These are phyloP conservation scores for Dryadomyces quercivorus DNA, from an alignment of 2,329 filamentous ascomycete species.

Conservation along the genomic window DNA sequence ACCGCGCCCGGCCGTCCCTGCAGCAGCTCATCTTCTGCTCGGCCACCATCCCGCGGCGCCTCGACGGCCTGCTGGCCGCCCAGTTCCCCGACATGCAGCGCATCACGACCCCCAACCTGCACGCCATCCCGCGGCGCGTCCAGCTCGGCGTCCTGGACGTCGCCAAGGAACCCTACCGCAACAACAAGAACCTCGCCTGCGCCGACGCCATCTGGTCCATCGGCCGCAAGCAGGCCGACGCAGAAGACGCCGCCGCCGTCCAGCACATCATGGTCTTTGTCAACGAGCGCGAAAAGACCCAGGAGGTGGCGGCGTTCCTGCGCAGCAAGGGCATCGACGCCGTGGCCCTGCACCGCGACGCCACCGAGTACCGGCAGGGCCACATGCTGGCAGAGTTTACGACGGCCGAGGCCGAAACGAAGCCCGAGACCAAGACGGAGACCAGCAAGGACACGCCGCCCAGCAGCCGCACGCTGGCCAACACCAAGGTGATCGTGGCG, in stretches of 20 bases:
- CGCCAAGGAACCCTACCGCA: conserved; percentile 81
- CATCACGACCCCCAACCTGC: conserved; percentile 87
- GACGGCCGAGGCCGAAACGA: conserved; percentile 15
- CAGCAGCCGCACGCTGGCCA: conserved; percentile 44
- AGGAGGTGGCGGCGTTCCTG: conserved; percentile 69
- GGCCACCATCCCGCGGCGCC: conserved; percentile 81
- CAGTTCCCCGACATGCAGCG: conserved; percentile 74
- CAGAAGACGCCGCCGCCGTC: conserved; percentile 50
- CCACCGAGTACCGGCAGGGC: conserved; percentile 61
- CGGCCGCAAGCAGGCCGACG: conserved; percentile 55
- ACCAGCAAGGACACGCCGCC: conserved; percentile 9
- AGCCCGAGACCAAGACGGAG: conserved; percentile 3
- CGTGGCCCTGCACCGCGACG: conserved; percentile 73
- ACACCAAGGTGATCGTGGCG: conserved; percentile 84
- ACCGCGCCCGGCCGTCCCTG: conserved; percentile 67
- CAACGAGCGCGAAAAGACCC: conserved; percentile 32
- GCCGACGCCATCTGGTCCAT: conserved; percentile 93
- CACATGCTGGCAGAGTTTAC: conserved; percentile 72
- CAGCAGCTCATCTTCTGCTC: conserved; percentile 87
- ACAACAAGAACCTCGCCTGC: conserved; percentile 86
- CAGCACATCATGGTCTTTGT: conserved; percentile 52
- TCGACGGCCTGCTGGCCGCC: conserved; percentile 73
- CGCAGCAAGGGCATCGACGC: conserved; percentile 79
- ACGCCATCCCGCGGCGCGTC: conserved; percentile 88
- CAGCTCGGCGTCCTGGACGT: conserved; percentile 90